Conservation (phyloP, 257 asterid genomes). For the Osmanthus fragrans region DNA sequence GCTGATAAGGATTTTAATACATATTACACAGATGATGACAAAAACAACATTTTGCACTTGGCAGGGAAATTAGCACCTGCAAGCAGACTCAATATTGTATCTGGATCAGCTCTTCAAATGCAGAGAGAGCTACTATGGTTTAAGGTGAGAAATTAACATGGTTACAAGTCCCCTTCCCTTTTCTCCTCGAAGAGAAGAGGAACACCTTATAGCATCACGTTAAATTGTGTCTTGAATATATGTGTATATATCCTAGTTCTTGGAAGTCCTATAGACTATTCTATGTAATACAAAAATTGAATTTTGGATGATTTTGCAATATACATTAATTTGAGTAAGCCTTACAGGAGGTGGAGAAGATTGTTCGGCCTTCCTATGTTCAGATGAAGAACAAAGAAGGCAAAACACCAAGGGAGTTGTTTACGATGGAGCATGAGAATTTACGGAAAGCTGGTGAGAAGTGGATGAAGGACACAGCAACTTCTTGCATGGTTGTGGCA, state of each 20-base stretch:
- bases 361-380: slow-evolving; percentile 23
- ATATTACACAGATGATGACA: neutral
- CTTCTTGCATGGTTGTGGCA: slow-evolving; percentile 39
- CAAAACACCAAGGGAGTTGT: slow-evolving; percentile 18
- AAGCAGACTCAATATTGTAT: slow-evolving; percentile 14
- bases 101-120: slow-evolving; percentile 45
- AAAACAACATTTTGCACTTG: slow-evolving; percentile 37
- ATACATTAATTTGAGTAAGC: neutral
- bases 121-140: slow-evolving; percentile 45
- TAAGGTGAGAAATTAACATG: slow-evolving; percentile 21
- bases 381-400: slow-evolving; percentile 16
- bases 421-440: slow-evolving; percentile 26
- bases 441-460: slow-evolving; percentile 34
- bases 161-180: neutral
- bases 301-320: neutral
- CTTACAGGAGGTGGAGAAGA: slow-evolving; percentile 37
- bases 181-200: neutral
- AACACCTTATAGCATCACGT: neutral
- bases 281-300: no score
- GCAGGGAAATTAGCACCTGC: slow-evolving; percentile 35
- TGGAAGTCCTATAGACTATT: neutral
- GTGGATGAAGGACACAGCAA: slow-evolving; percentile 43
- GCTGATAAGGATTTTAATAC: slow-evolving; percentile 23
- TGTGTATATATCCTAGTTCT: neutral
- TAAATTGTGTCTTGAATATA: neutral